Evolutionary conservation across 1,284 basidiomycete species (phyloP).

Genomic region (Microstroma glucosiphilum): DNA sequence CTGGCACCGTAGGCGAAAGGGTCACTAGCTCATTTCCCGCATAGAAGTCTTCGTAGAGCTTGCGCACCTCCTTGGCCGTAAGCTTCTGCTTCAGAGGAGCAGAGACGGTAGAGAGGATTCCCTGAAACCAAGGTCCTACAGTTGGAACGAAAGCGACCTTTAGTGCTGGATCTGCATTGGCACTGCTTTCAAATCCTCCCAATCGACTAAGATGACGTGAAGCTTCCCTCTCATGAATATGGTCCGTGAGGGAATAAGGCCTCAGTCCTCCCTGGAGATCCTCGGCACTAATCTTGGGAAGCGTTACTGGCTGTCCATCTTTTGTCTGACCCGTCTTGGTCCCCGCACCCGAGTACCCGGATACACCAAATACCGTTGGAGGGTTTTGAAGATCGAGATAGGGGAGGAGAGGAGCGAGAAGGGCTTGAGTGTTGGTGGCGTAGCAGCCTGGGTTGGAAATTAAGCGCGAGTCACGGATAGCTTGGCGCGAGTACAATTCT

Average conservation of each 20-base stretch:
- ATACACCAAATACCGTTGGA: conserved; percentile 86
- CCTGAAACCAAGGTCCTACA: conserved; percentile 92
- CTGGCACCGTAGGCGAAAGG: conserved; percentile 67
- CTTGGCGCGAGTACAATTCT: conserved; percentile 82
- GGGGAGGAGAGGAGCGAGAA: conserved; percentile 79
- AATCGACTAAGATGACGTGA: conserved; percentile 71
- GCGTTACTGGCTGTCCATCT: conserved; percentile 53
- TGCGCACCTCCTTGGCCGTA: conserved; percentile 66
- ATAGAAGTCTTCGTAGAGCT: conserved; percentile 75
- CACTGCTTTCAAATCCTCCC: not conserved
- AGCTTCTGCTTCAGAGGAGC: conserved; percentile 66
- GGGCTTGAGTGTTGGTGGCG: conserved; percentile 83
- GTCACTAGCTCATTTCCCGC: conserved; percentile 66
- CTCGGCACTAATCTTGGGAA: conserved; percentile 74
- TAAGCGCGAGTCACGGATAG: conserved; percentile 66
- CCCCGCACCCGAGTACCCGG: conserved; percentile 90
- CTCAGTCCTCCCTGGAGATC: conserved; percentile 69
- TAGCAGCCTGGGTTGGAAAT: conserved; percentile 98
- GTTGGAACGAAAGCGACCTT: conserved; percentile 79
- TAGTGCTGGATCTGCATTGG: not conserved
- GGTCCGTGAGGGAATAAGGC: conserved; percentile 86
- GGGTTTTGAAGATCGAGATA: conserved; percentile 62
- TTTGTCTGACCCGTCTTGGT: conserved; percentile 62
- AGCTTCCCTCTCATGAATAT: conserved; percentile 96
- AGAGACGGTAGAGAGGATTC: conserved; percentile 80